Percentiles rank a stretch among this genome's conserved stretches.
These are phyloP conservation scores for Claviceps arundinis DNA, from an alignment of 2,329 filamentous ascomycete genomes.

Conservation along the genomic window DNA sequence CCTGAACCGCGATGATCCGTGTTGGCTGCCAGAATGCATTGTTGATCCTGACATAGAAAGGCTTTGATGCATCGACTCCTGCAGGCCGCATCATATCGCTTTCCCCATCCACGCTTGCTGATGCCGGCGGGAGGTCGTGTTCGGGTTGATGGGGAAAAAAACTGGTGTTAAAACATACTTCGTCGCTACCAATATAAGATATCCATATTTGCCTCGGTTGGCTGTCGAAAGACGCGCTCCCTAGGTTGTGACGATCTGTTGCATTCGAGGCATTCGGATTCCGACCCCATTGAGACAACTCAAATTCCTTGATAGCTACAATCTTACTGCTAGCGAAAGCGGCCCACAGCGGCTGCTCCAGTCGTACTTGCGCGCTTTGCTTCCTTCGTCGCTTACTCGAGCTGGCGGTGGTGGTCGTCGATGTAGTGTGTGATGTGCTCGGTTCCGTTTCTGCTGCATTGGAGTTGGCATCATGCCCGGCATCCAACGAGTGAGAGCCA, in stretches of 20 bases:
- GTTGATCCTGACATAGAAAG: constrained; percentile 68
- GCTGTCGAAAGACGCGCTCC: constrained; percentile 58
- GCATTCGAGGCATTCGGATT: constrained; percentile 63
- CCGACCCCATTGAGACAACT: constrained; percentile 63
- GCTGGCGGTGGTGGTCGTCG: constrained; percentile 25
- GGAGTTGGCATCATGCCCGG: constrained; percentile 25
- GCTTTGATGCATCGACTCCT: constrained; percentile 55
- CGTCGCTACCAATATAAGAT: constrained; percentile 63
- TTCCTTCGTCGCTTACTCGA: constrained; percentile 71
- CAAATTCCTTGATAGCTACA: constrained; percentile 83
- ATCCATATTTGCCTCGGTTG: constrained; percentile 68
- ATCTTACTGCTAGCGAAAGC: constrained; percentile 93
- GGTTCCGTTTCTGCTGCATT: constrained; percentile 40
- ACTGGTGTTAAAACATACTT: constrained; percentile 64
- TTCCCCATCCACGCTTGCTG: constrained; percentile 16
- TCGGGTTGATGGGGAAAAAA: constrained; percentile 35
- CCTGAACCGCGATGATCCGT: constrained; percentile 43
- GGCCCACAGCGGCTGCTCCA: constrained; percentile 86
- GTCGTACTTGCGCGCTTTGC: constrained; percentile 80
- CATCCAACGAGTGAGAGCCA: not conserved
- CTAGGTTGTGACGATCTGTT: constrained; percentile 64
- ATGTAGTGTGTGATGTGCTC: constrained; percentile 9
- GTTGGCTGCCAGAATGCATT: constrained; percentile 70
- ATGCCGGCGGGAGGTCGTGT: constrained; percentile 19
- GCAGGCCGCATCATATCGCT: constrained; percentile 20